Evolutionary conservation across 148 eudicot species (phyloP), one percentile per base, ranked within the genome.

Genomic region (Nepenthes gracilis): DNA sequence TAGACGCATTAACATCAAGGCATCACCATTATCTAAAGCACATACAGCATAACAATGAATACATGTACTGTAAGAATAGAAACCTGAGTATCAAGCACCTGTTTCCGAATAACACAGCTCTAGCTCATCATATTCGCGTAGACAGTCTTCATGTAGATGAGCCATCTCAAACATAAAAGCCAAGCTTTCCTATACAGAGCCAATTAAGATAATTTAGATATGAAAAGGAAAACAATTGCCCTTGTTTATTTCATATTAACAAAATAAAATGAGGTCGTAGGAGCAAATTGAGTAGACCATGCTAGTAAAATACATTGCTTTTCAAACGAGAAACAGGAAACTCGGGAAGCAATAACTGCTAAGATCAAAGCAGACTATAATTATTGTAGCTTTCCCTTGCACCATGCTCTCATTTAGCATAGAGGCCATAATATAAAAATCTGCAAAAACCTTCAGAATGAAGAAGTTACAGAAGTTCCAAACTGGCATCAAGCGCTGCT

Each of bases 141-240:
- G 76, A 59, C 96, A 79, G 77, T 93, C 99, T 81, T 88, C 99
- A 75, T 93, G 81, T 38, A 93, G 96, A 86, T 88, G 82, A 78
- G 95, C 87, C 81, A 93, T 78, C 65, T 86, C 99, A 77, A 93
- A 93, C 99, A 88, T 88, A 69, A 86, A 88, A 60, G 99, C 99
- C 85, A 93, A 74, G 76, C 96, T 93, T 83, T 93, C 99, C 98
- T 92, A 72, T 52, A 59, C 62, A 59, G 12, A 34, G 54, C 57
- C 38, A 69, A 70, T 45, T 65, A 45, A 60, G 47, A 56, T 47
- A 12, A 48, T 33, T 58, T 43, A 64, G 69, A 54, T 55, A 36
- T 54, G 57, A 49, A 53, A 47, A 32, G 55, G 15, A 23, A 23
- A 23, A 23, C 23, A 23, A 23, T 23, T 23, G 23, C 23, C 0